These are phyloP conservation scores for Phellinidium pouzarii DNA, from an alignment of 1,284 basidiomycete genomes.

Conservation along the genomic window DNA sequence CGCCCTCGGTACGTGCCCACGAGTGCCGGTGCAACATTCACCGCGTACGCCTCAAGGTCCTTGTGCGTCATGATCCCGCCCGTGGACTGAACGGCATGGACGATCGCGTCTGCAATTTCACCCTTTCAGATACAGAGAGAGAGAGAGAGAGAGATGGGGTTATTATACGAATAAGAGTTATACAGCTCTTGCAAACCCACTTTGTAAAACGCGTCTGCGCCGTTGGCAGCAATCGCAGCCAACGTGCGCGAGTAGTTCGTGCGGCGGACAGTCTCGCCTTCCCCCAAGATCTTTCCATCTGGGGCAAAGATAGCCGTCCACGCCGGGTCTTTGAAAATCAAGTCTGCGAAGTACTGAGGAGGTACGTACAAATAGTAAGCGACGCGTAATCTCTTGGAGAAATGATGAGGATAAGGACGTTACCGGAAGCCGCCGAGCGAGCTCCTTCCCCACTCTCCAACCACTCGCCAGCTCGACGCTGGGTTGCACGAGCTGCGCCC, in stretches of 20 bases:
- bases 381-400: too few species aligned
- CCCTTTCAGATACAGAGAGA: constrained; percentile 39
- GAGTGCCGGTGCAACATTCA: constrained; percentile 69
- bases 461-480: constrained; percentile 68
- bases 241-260: constrained; percentile 68
- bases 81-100: constrained; percentile 56
- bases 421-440: constrained; percentile 67
- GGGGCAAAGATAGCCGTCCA: constrained; percentile 82
- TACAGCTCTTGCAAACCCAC: constrained; percentile 30
- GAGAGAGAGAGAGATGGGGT: constrained; percentile 22
- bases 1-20: constrained; percentile 69
- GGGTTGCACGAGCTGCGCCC: constrained; percentile 74
- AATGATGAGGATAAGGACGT: not conserved
- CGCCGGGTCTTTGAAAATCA: constrained; percentile 73
- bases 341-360: constrained; percentile 42
- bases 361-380: too few species aligned
- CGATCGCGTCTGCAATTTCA: constrained; percentile 64
- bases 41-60: constrained; percentile 68
- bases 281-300: constrained; percentile 58
- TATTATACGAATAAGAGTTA: too few species aligned
- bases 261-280: constrained; percentile 69
- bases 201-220: constrained; percentile 70
- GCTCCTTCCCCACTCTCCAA: constrained; percentile 71
- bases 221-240: constrained; percentile 55
- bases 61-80: constrained; percentile 76